Evolutionary conservation across 2,329 filamentous ascomycete species (phyloP).

Genomic region (Dactylellina parvicollis): DNA sequence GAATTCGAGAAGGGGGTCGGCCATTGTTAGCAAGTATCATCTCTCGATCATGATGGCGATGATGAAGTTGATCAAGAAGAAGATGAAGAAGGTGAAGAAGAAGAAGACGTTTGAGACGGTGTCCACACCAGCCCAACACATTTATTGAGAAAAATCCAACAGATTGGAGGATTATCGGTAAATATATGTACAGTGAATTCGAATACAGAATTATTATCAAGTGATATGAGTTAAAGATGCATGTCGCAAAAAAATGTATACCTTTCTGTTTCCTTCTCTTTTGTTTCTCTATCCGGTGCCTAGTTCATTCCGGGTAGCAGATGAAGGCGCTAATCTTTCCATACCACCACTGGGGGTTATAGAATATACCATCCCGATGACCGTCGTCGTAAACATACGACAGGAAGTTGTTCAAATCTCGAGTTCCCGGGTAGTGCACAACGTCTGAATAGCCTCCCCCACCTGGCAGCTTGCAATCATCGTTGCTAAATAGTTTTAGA

Average conservation of each 20-base stretch:
- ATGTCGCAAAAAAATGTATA: too few relatives aligned
- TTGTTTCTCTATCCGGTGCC: not conserved
- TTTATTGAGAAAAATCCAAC: not conserved
- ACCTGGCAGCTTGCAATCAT: constrained; percentile 25
- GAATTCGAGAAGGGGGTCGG: constrained; percentile 51
- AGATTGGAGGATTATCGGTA: not conserved
- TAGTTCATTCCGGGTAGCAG: constrained; percentile 26
- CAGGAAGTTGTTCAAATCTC: constrained; percentile 12
- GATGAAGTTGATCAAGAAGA: constrained; percentile 9
- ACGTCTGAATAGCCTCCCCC: constrained; percentile 36
- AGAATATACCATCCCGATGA: not conserved
- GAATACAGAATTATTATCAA: not conserved
- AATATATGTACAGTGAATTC: not conserved
- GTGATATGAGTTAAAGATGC: too few relatives aligned
- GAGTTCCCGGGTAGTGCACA: constrained; percentile 25
- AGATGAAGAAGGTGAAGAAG: not conserved
- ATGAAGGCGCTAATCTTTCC: constrained; percentile 34
- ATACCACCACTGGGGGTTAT: constrained; percentile 12
- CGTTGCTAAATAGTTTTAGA: not conserved
- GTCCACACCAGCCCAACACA: not conserved
- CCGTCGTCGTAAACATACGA: constrained; percentile 18
- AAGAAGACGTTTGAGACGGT: not conserved
- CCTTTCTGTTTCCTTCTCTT: too few relatives aligned
- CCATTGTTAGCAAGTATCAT: constrained; percentile 32
- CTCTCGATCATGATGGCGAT: constrained; percentile 11